Evolutionary conservation across 352 stramenopile species (phyloP).

Genomic region (Aphanomyces invadans): DNA sequence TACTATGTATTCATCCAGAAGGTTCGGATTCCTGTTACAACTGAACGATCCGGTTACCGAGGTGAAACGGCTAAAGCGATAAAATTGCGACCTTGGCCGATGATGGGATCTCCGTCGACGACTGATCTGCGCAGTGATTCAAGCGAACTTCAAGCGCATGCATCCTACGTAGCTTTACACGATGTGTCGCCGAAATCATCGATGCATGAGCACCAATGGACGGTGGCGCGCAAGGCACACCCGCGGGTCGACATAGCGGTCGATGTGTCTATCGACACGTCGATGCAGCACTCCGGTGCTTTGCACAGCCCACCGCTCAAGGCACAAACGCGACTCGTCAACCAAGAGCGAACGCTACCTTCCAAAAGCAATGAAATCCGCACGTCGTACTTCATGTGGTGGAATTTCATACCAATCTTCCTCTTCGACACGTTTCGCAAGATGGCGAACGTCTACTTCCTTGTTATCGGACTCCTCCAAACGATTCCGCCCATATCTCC

Average conservation of each 20-base stretch:
- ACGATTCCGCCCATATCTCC: conserved; percentile 76
- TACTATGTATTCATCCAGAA: too few relatives aligned
- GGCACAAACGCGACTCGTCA: too few relatives aligned
- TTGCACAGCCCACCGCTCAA: not conserved
- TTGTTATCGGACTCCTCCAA: conserved; percentile 84
- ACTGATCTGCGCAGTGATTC: too few relatives aligned
- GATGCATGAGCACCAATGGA: not conserved
- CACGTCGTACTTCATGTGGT: conserved; percentile 85
- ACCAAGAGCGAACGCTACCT: not conserved
- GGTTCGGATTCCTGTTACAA: too few relatives aligned
- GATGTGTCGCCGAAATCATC: not conserved
- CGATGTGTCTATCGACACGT: not conserved
- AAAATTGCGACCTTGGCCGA: too few relatives aligned
- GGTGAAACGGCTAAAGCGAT: too few relatives aligned
- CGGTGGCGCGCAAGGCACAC: not conserved
- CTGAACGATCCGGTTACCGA: too few relatives aligned
- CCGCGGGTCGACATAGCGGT: not conserved
- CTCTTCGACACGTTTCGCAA: conserved; percentile 83
- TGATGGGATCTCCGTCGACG: too few relatives aligned
- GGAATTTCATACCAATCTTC: conserved; percentile 82
- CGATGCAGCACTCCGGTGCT: not conserved
- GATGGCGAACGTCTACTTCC: conserved; percentile 83
- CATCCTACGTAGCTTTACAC: not conserved
- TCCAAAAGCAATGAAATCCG: conserved; percentile 63
- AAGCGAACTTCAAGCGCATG: too few relatives aligned